Evolutionary conservation across 2,329 filamentous ascomycete species (phyloP), one percentile per base, ranked within the genome.

Genomic region (Sarocladiaceae sp.): DNA sequence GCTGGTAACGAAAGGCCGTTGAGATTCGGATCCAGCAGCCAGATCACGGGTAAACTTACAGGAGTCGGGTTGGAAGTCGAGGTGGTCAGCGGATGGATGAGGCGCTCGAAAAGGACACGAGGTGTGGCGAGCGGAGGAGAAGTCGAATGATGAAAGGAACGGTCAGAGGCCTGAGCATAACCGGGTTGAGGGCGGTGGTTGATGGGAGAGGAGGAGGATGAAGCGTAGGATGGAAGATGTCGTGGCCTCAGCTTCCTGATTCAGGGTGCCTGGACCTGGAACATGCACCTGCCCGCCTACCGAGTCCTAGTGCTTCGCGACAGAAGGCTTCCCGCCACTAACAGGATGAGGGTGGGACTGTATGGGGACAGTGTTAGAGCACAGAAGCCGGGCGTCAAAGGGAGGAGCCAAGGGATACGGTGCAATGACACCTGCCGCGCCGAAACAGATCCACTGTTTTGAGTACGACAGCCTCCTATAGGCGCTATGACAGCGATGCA

Each of bases 31-130:
- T 24, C 34, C 34, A 39, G 34, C n/a, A 33, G 37, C 6, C n/a
- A 41, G 26, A 24, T 41, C 24, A 27, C 37, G 24, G 37, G 37
- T 29, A 18, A 15, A 41, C 37, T 41, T 29, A 41, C 37, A 29
- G 23, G 18, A 29, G 26, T 29, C 26, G 37, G 15, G 23, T 18
- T 16, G 10, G 37, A 15, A 3, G n/a, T 24, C 33, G 16, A 20
- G 18, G 15, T 19, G 33, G 18, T 10, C 16, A 20, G 16, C 16
- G 34, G 9, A 24, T 9, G 4, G n/a, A 41, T 9, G 21, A 41
- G 23, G 21, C 9, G 23, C 20, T 15, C 9, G 19, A 27, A 33
- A 27, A 33, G 9, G 40, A 33, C 4, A 4, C 20, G 33, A 10
- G 33, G 18, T 6, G 21, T 20, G 33, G 19, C 6, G 13, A 24